Conservation (phyloP, 768 basidiomycete species). For the Leccinum uliginosum region DNA sequence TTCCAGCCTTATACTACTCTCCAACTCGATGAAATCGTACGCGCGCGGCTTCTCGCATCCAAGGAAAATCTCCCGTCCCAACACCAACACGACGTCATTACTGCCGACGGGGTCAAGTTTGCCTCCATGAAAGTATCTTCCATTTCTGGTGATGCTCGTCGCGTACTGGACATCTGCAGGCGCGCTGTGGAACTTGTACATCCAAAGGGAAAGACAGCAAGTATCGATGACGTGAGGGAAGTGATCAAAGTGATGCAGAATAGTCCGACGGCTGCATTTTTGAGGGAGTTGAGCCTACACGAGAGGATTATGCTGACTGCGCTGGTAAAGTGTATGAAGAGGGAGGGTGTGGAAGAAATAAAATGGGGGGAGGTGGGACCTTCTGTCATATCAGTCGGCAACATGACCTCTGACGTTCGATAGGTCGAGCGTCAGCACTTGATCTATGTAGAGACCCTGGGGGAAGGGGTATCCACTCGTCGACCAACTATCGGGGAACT, state of each 20-base stretch:
- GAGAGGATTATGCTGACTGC: slow-evolving; percentile 87
- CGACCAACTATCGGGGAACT: slow-evolving; percentile 64
- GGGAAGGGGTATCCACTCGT: slow-evolving; percentile 51
- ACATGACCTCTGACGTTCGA: not conserved
- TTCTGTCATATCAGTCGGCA: not conserved
- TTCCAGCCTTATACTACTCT: slow-evolving; percentile 82
- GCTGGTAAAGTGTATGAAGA: slow-evolving; percentile 73
- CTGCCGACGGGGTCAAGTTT: slow-evolving; percentile 72
- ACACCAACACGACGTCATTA: slow-evolving; percentile 51
- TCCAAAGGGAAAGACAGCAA: slow-evolving; percentile 46
- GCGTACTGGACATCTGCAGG: slow-evolving; percentile 92
- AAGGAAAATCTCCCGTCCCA: slow-evolving; percentile 44
- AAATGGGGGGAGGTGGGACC: slow-evolving; percentile 71
- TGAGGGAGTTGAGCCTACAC: slow-evolving; percentile 80
- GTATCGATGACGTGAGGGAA: slow-evolving; percentile 66
- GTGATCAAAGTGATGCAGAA: slow-evolving; percentile 87
- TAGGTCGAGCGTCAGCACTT: slow-evolving; percentile 77
- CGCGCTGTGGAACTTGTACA: slow-evolving; percentile 81
- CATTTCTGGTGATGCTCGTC: slow-evolving; percentile 91
- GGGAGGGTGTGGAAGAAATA: slow-evolving; percentile 85
- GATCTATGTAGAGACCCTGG: slow-evolving; percentile 62
- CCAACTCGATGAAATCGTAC: slow-evolving; percentile 82
- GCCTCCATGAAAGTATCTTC: slow-evolving; percentile 74
- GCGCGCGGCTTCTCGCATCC: slow-evolving; percentile 67
- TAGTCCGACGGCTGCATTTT: slow-evolving; percentile 81